Conservation (phyloP, 441 rosid genomes). For the Gossypium lobatum region DNA sequence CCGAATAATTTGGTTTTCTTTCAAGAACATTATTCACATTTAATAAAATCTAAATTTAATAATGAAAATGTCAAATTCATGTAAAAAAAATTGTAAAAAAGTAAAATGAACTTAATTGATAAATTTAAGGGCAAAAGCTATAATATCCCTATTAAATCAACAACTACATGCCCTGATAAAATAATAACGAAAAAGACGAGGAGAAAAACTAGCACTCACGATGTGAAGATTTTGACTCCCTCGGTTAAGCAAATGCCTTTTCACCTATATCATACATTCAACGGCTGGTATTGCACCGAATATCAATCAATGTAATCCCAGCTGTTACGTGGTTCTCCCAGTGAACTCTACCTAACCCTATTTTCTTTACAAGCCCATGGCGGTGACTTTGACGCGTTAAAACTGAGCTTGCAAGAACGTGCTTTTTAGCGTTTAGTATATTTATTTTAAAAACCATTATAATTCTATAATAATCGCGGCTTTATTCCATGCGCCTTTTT, state of each 20-base stretch:
- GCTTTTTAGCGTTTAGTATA: background rate
- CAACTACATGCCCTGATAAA: background rate
- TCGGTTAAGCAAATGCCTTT: conserved; percentile 7
- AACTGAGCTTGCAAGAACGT: background rate
- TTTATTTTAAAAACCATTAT: background rate
- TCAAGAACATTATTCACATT: no score
- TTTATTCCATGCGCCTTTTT: conserved; percentile 6
- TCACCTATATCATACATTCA: background rate
- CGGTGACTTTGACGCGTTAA: conserved; percentile 5
- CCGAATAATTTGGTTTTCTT: no score
- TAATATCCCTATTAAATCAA: background rate
- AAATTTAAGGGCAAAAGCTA: no score
- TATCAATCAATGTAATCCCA: background rate
- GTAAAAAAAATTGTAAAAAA: no score
- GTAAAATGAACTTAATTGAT: no score
- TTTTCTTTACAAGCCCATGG: background rate
- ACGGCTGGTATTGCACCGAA: conserved; percentile 25
- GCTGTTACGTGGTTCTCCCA: conserved; percentile 6
- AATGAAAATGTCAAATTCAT: no score
- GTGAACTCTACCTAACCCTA: background rate
- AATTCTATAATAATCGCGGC: background rate
- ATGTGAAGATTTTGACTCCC: conserved; percentile 18
- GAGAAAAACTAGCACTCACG: background rate
- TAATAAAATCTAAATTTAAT: no score
- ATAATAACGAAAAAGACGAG: background rate